Percentiles rank a stretch among this genome's conserved stretches.
phyloP scores from a whole-genome alignment of 75 land plant species.

The Pseudotsuga menziesii region DNA sequence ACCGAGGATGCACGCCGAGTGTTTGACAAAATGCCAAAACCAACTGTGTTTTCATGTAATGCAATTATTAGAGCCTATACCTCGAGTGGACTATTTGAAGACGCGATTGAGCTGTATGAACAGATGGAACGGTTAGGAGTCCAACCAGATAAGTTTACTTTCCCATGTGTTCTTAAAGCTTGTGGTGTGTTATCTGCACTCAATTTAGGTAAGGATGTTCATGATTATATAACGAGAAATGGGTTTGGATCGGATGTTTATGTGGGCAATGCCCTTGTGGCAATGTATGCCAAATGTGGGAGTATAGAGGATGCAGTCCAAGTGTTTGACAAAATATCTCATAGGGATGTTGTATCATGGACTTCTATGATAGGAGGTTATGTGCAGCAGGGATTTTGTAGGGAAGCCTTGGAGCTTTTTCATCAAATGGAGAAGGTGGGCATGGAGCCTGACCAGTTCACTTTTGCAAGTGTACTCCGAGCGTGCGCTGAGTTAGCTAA shows the following conservation, averaged over 20 bases:
- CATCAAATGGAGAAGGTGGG: conserved; percentile 2
- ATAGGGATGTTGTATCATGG: conserved; percentile 19
- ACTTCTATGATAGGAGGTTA: conserved; percentile 7
- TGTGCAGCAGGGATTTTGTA: conserved; percentile 3
- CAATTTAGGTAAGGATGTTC: conserved; percentile 4
- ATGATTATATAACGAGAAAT: neutral
- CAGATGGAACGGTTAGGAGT: conserved; percentile 27
- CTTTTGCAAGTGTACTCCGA: conserved; percentile 4
- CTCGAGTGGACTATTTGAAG: conserved; percentile 1
- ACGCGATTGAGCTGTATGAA: conserved; percentile 21
- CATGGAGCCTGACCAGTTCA: neutral
- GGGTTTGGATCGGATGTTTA: conserved; percentile 17
- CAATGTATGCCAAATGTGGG: conserved; percentile 23
- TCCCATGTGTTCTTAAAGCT: conserved; percentile 41
- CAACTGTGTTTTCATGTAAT: conserved; percentile 30
- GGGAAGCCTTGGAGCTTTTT: neutral
- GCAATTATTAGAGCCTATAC: conserved; percentile 35
- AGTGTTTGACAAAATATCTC: conserved; percentile 14
- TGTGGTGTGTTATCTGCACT: conserved; percentile 18
- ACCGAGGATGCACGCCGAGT: neutral
- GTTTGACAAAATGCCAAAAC: neutral
- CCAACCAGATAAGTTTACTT: conserved; percentile 34
- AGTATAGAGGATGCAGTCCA: conserved; percentile 16
- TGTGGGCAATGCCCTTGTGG: conserved; percentile 18
- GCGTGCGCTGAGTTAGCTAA: conserved; percentile 11